Base-by-base conservation (phyloP, 192 early-diverging fungal species). In the Kappamyces sp. region DNA sequence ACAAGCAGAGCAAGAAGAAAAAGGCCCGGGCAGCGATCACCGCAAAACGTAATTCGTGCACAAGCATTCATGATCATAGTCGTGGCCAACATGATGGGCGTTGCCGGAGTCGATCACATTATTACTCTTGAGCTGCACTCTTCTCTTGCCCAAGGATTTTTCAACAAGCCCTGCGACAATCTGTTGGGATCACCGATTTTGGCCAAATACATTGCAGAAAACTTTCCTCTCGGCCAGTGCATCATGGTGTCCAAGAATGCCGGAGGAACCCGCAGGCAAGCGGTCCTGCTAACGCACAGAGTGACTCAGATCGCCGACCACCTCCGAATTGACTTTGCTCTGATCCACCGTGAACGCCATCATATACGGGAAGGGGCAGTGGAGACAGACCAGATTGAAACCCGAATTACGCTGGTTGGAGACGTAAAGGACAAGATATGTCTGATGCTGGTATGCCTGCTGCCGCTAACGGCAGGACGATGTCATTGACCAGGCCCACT, bases 61-160 rank as follows among this genome's bases (percentile, higher is more conserved):
- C 7, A 14, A 22, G n/a, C n/a, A 22, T 60, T 11, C 30, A 30
- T 54, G 43, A 38, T 22, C 12, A 35, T 59, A 86, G 85, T 98
- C 49, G 84, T 94, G 42, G 93, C 95, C 39, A 94, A 87, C 70
- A 95, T 96, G 86, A 77, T 99, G 41, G 84, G 81, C 0, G 91
- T 93, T 45, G 82, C 93, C 7, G 96, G 96, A 22, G 94, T 91
- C 1, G 91, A 99, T 73, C 96, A 99, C 77, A 81, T 99, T 40
- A 96, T 99, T 69, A 99, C 96, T 6, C 89, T 99, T 87, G 96
- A 99, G 59, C 74, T 98, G 54, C 96, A 98, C 65, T 88, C 89
- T 2, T 84, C 86, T 15, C 89, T 92, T 69, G 91, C 94, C 68
- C 91, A 95, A 59, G 96, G 96, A 36, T 98, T 98, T 75, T 98